Conservation (phyloP, 139 green algal genomes). For the Parachlorella kessleri region DNA sequence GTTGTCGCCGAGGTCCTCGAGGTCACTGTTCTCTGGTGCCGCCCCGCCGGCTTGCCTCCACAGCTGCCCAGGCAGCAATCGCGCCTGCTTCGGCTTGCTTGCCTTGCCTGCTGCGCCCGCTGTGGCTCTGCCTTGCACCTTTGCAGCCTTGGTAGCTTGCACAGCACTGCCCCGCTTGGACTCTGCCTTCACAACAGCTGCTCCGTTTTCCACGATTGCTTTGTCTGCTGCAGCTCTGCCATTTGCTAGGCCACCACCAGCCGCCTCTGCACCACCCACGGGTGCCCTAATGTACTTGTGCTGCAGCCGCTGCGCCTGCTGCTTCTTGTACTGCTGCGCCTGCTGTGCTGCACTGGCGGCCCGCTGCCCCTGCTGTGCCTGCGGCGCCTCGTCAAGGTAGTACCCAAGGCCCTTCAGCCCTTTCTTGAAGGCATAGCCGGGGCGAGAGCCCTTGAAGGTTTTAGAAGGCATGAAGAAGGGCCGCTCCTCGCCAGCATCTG, state of each 20-base stretch:
- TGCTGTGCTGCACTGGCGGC: background rate
- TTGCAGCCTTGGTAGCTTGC: too few relatives aligned
- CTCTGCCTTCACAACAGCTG: too few relatives aligned
- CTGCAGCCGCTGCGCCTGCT: constrained; percentile 10
- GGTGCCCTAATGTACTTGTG: constrained; percentile 7
- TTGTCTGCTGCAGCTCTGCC: too few relatives aligned
- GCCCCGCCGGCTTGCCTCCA: background rate
- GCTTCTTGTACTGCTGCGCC: background rate
- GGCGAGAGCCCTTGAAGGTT: constrained; percentile 46
- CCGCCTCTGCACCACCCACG: constrained; percentile 14
- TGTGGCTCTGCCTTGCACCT: background rate
- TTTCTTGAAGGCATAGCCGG: constrained; percentile 65
- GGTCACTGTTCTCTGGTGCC: background rate
- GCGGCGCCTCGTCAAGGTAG: constrained; percentile 49
- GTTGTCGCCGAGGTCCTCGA: background rate
- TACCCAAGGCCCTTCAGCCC: constrained; percentile 69
- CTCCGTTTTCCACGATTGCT: too few relatives aligned
- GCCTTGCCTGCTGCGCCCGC: constrained; percentile 6
- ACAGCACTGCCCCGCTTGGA: too few relatives aligned
- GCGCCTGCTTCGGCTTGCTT: background rate
- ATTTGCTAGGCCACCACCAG: too few relatives aligned
- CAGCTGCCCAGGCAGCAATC: background rate
- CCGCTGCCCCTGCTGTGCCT: background rate
- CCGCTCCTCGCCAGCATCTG: background rate
- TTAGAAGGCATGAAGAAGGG: constrained; percentile 37